Evolutionary conservation across 2,329 filamentous ascomycete species (phyloP), one percentile per base, ranked within the genome.

Genomic region (Boeremia exigua): DNA sequence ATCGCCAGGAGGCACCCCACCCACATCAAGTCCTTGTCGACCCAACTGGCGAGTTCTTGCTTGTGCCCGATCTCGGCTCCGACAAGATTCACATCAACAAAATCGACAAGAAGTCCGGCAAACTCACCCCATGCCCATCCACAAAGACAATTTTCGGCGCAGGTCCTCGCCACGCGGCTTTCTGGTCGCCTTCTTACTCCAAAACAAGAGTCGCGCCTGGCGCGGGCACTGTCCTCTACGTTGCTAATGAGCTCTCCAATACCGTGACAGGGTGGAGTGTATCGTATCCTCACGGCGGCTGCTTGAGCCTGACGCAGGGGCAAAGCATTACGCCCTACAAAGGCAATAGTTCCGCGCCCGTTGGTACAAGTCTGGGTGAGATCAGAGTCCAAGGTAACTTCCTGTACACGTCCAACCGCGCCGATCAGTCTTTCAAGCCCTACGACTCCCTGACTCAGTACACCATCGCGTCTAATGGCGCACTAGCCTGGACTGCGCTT

Each of bases 1-100:
- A 66, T 32, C 80, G 84, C 19, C 84, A 86, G 68, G 80, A 85
- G 58, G 78, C 77, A 6, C 77, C 83, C 9, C 84, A 86, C 61
- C 83, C 82, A 6, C 84, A 86, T 71, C 77, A 81, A 17, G 78
- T 78, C 6, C 76, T 82, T 60, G 70, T 77, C 10, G 83, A 82
- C 57, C 81, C 79, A 1, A 81, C 80, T 0, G 80, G 80, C n/a
- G 65, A 75, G 34, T 85, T 78, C 65, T 62, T 85, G 23, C 70
- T 86, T 1, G 76, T 79, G 12, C 78, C 81, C 1, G 84, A 86
- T 59, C 77, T 86, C 4, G 83, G 83, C 36, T 80, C 82, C 6
- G 83, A 86, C 63, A 66, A 82, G 25, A 75, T 85, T 50, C 82
- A 82, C 56, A 78, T 86, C 63, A 84, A 82, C 75, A 75, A 74